Base-by-base conservation (phyloP, 2,329 filamentous ascomycete genomes). In the Fusarium foetens region DNA sequence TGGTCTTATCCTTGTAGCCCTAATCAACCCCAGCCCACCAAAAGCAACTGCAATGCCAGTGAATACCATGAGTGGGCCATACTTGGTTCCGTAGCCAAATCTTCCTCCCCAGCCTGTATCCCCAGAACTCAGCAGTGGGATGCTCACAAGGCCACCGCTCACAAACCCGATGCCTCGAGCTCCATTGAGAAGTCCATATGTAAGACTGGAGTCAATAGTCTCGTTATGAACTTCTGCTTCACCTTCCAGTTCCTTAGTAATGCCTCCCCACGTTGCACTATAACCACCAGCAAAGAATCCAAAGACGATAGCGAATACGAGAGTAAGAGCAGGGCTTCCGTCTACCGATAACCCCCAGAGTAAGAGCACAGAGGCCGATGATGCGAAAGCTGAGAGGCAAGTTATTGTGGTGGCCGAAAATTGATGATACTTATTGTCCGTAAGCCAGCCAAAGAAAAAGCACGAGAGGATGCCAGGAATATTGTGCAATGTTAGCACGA, bases 201-300 rank as follows among this genome's bases (percentile, higher is more conserved):
- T n/a, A 12, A 58, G 31, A 35, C 54, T 58, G 11, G 54, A 58
- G 19, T 58, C 54, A 14, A 58, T 58, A 19, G 41, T 58, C 23
- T 58, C 54, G 8, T 27, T 12, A 35, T 49, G 29, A 1, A 19
- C 31, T 12, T 36, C 54, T 27, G 54, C 54, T 19, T 58, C 54
- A 10, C 8, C 25, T n/a, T 58, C 54, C 2, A 58, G 31, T 9
- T 58, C 54, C 4, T 58, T 58, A 4, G 43, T 48, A 8, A 58
- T 36, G 6, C 54, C 54, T 4, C 54, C 54, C 54, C 54, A 58
- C 7, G 54, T 58, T 3, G 54, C 54, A 29, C 54, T 58, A 7
- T 58, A 58, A 4, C 54, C 54, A 17, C 54, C 54, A 2, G 54
- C 54, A n/a, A 58, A 58, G 19, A 58, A 58, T 23, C 54, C 54